Evolutionary conservation across 805 yeast species (phyloP), one percentile per base, ranked within the genome.

Genomic region (Zygosaccharomyces kombuchaensis): DNA sequence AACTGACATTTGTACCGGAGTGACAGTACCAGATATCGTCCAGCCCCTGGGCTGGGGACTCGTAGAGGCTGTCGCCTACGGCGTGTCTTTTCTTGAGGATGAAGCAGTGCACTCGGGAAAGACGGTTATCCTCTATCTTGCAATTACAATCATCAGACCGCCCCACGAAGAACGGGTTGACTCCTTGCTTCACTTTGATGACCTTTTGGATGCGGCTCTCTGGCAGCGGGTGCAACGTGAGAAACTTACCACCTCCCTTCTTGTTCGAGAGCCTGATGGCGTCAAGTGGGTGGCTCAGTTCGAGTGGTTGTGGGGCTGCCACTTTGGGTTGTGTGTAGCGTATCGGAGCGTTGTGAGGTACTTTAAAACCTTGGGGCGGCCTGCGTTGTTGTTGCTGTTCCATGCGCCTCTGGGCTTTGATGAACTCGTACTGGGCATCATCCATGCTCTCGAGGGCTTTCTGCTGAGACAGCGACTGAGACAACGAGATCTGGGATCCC

Each of bases 41-140:
- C 6, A 81, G 66, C 47, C 83, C 82, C 65, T 78, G 83, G 0
- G 88, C 89, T 0, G 90, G 88, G 8, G 84, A 78, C 54, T 82
- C 87, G 58, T 70, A 78, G 3, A 82, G 73, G 26, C 80, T 71
- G 25, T 71, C 69, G 10, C 76, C 75, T 3, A 79, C 75, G 0
- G 81, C 81, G 58, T 83, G 87, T 47, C 88, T 71, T 48, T 80
- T 76, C 56, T 79, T 79, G 44, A 73, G 56, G 10, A 91, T 70
- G 25, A 81, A 68, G 63, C 96, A 89, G 65, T 93, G 98, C 1
- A 82, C 72, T 52, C 88, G 86, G 2, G 97, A 90, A 56, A 91
- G 75, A 37, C 96, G 68, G 54, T 76, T 84, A 54, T 90, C 96
- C 26, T 76, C 69, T 13, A 87, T 76, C 35, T 70, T 71, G 27